phyloP scores from a whole-genome alignment of 768 basidiomycete species.

The Lepiota subincarnata region DNA sequence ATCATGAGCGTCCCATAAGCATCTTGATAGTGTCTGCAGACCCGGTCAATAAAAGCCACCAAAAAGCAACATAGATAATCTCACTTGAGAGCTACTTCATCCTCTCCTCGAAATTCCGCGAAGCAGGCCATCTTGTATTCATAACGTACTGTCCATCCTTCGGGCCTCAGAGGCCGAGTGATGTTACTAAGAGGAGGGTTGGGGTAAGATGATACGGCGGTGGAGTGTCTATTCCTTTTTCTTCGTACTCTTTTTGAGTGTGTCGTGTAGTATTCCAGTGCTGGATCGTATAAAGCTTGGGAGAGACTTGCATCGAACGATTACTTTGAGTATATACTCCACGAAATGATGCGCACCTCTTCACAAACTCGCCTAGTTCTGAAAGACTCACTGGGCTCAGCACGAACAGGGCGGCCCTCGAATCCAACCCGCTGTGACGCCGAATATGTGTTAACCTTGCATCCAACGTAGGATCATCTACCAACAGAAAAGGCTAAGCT shows the following conservation, averaged over 20 bases:
- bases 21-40: conserved; percentile 87
- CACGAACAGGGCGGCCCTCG: conserved; percentile 90
- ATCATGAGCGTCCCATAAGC: conserved; percentile 79
- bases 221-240: conserved; percentile 82
- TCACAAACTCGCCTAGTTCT: conserved; percentile 87
- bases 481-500: neutral
- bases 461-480: conserved; percentile 86
- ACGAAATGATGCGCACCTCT: conserved; percentile 45
- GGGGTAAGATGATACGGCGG: conserved; percentile 46
- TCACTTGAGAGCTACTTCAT: conserved; percentile 89
- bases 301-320: conserved; percentile 57
- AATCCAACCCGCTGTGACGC: conserved; percentile 83
- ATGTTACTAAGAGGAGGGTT: conserved; percentile 44
- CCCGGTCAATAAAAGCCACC: conserved; percentile 13
- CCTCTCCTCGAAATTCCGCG: conserved; percentile 90
- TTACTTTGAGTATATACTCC: neutral
- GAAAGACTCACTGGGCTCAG: conserved; percentile 85
- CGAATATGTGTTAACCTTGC: conserved; percentile 81
- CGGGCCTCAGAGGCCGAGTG: conserved; percentile 64
- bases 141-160: conserved; percentile 95
- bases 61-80: conserved; percentile 23
- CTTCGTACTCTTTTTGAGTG: conserved; percentile 90
- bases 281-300: conserved; percentile 83
- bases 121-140: conserved; percentile 98
- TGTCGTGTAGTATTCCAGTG: conserved; percentile 87